Evolutionary conservation across 371 early-diverging fungal genomes (phyloP).

Genomic region (Lichtheimia corymbifera): DNA sequence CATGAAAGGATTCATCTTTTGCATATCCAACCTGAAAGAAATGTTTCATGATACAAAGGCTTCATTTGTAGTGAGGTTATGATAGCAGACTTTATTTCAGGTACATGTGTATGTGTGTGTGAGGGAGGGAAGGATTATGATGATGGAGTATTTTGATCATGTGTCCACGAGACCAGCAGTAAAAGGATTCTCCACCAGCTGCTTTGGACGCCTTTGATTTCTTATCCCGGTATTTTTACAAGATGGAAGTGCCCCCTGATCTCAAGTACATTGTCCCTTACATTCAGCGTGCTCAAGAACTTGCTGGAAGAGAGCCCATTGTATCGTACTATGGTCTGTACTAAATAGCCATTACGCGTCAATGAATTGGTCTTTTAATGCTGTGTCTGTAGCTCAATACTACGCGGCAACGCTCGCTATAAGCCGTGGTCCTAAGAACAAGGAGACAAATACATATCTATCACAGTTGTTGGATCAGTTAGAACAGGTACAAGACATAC

Average conservation of each 20-base stretch:
- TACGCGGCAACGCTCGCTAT: constrained; percentile 88
- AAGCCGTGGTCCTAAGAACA: constrained; percentile 55
- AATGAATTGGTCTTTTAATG: neutral
- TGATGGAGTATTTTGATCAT: no score
- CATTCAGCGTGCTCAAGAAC: constrained; percentile 82
- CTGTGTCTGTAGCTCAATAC: constrained; percentile 69
- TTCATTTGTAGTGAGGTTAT: no score
- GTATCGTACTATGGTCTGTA: constrained; percentile 87
- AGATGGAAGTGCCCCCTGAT: constrained; percentile 64
- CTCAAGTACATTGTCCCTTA: constrained; percentile 77
- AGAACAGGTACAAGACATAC: constrained; percentile 61
- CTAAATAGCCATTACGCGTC: neutral
- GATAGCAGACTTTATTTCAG: no score
- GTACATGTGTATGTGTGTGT: no score
- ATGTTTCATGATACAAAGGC: no score
- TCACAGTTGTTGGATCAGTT: constrained; percentile 71
- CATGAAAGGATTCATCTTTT: no score
- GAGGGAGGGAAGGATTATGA: no score
- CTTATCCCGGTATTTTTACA: no score
- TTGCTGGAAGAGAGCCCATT: constrained; percentile 76
- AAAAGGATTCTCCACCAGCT: no score
- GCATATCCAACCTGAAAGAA: no score
- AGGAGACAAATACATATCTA: constrained; percentile 67
- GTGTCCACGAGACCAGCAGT: no score
- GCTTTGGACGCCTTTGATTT: no score